Evolutionary conservation across 1,139 yeast species (phyloP).

Genomic region (Hyphopichia fennica): DNA sequence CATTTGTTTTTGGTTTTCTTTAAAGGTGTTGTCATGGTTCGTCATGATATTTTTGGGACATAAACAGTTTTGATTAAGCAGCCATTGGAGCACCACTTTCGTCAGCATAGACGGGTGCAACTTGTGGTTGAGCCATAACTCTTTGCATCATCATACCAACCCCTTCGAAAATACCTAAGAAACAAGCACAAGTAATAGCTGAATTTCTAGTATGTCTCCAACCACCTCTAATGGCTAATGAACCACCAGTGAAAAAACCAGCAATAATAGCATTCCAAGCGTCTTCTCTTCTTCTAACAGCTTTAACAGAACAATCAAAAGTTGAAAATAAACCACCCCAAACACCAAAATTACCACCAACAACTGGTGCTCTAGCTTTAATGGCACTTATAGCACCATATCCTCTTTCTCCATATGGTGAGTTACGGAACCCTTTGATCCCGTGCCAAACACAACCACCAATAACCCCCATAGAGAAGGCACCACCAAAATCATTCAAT

Average conservation of each 20-base stretch:
- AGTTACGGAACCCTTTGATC: conserved; percentile 96
- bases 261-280: conserved; percentile 98
- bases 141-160: conserved; percentile 96
- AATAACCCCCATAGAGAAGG: conserved; percentile 96
- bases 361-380: conserved; percentile 96
- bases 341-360: conserved; percentile 98
- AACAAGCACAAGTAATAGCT: conserved; percentile 96
- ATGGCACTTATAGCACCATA: conserved; percentile 87
- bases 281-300: conserved; percentile 94
- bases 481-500: conserved; percentile 96
- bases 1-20: background rate
- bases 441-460: conserved; percentile 99
- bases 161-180: conserved; percentile 96
- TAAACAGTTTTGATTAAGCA: conserved; percentile 27
- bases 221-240: conserved; percentile 97
- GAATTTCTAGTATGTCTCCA: conserved; percentile 96
- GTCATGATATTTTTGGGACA: no score
- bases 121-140: conserved; percentile 84
- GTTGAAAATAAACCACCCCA: conserved; percentile 99
- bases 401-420: conserved; percentile 94
- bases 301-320: conserved; percentile 94
- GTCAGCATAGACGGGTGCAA: conserved; percentile 75
- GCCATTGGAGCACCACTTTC: conserved; percentile 50
- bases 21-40: background rate
- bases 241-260: conserved; percentile 98